Evolutionary conservation across 257 asterid species (phyloP), one percentile per base, ranked within the genome.

Genomic region (Solanum pennellii): DNA sequence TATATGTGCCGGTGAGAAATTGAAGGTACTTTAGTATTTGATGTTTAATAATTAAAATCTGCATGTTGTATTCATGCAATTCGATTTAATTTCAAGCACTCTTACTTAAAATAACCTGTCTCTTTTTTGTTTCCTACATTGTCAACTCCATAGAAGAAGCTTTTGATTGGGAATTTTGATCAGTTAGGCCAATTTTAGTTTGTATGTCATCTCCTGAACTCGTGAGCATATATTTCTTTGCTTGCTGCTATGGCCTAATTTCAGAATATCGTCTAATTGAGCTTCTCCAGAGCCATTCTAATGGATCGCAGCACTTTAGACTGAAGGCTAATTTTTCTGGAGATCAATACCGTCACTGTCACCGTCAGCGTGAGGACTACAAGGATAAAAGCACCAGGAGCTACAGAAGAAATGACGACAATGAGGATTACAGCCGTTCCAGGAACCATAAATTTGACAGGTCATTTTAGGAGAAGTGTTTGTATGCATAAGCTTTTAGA

Each of bases 371-470:
- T 80, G 68, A 35, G 41, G 84, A 25, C 9, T 80, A 45, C 84
- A 80, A 16, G 66, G 84, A 80, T 85, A 89, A 87, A 77, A 68
- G 77, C 89, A 83, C 29, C 10, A 91, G 93, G 86, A 31, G 80
- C 83, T 75, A 88, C 83, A 90, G 89, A 89, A 92, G 93, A 88
- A 90, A 92, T 87, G 90, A 89, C 66, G 89, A 88, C 66, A 85
- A 89, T 69, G 95, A 90, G 86, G 93, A 92, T 88, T 86, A 91
- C 87, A 89, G 90, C 88, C 90, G 31, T 86, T 88, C 91, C 68
- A 79, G 92, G 83, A 87, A 85, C 89, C 88, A 88, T 41, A 90
- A 90, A 88, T 91, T 90, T 88, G 91, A 91, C 94, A 92, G 95
- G 95, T 93, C 73, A 44, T 56, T 56, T 56, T 56, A 18, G 65